Evolutionary conservation across 192 early-diverging fungal species (phyloP).

Genomic region (Coemansia guatemalensis): DNA sequence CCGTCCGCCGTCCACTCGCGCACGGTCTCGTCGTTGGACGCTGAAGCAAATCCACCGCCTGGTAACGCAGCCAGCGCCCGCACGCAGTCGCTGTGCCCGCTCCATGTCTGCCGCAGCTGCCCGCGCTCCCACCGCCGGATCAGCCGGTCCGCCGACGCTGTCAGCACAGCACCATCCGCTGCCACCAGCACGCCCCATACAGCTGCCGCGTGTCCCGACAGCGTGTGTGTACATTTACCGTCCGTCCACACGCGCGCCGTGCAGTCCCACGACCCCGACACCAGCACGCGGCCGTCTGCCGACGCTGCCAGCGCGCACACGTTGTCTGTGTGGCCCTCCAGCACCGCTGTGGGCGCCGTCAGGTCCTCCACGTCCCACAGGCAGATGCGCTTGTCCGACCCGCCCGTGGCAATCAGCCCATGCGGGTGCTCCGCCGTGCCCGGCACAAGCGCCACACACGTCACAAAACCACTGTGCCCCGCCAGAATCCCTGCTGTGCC

Average conservation of each 20-base stretch:
- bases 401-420: conserved; percentile 83
- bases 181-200: conserved; percentile 92
- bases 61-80: conserved; percentile 68
- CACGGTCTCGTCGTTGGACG: conserved; percentile 87
- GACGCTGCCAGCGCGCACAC: conserved; percentile 77
- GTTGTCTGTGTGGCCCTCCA: conserved; percentile 85
- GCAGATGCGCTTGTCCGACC: conserved; percentile 80
- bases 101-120: conserved; percentile 59
- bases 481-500: conserved; percentile 53
- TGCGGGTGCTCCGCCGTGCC: conserved; percentile 59
- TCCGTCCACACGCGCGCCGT: conserved; percentile 90
- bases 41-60: conserved; percentile 75
- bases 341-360: conserved; percentile 59
- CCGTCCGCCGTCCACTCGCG: conserved; percentile 79
- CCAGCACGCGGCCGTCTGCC: conserved; percentile 61
- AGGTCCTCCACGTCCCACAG: conserved; percentile 71
- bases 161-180: conserved; percentile 68
- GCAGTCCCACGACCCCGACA: conserved; percentile 98
- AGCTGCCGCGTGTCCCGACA: conserved; percentile 77
- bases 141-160: conserved; percentile 89
- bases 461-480: conserved; percentile 81
- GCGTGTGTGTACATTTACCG: conserved; percentile 64
- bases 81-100: conserved; percentile 91
- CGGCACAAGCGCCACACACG: conserved; percentile 63
- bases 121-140: conserved; percentile 85